Base-by-base conservation (phyloP, 2,329 filamentous ascomycete species). In the Thelonectria rubi region DNA sequence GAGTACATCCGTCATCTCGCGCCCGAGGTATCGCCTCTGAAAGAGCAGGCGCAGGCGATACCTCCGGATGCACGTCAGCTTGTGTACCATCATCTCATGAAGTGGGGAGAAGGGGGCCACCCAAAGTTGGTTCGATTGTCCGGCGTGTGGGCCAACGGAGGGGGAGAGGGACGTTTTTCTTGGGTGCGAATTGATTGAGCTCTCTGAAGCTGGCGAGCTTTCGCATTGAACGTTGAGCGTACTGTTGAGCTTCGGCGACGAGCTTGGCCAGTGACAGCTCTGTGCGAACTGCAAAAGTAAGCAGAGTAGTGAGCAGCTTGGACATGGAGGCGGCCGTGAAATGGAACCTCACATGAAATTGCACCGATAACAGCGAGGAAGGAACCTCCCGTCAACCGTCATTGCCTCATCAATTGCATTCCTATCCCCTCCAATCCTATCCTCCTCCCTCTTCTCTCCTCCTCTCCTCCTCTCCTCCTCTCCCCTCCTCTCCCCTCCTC, bases 1-100 rank as follows among this genome's bases (percentile, higher is more conserved):
- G 8, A 34, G 34, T 49, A 61, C 53, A 14, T 43, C 1, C 8
- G 17, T 11, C 15, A 21, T 18, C 17, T 56, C 5, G 24, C 6
- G 3, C 1, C 12, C 14, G 9, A 52, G 15, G 58, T 61, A 61
- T 30, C 42, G 12, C 20, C 18, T 17, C 14, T 18, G 26, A 32
- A 18, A 47, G 26, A 30, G 15, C 18, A 48, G 32, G 20, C 34
- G 21, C n/a, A 9, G 10, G 18, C 21, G 18, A 18, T 61, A 61
- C 58, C n/a, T 12, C 56, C 32, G 47, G 4, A 56, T 61, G 48
- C 53, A 37, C 48, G 42, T 56, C 42, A 57, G 42, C 17, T n/a
- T 34, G 47, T 52, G 53, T 61, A 61, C 48, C 58, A 46, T 56
- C 53, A 57, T 57, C 58, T 56, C 53, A 53, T 50, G 26, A 18